These are phyloP conservation scores for Cryptococcus depauperatus DNA, from an alignment of 1,284 basidiomycete species.

Conservation along the genomic window DNA sequence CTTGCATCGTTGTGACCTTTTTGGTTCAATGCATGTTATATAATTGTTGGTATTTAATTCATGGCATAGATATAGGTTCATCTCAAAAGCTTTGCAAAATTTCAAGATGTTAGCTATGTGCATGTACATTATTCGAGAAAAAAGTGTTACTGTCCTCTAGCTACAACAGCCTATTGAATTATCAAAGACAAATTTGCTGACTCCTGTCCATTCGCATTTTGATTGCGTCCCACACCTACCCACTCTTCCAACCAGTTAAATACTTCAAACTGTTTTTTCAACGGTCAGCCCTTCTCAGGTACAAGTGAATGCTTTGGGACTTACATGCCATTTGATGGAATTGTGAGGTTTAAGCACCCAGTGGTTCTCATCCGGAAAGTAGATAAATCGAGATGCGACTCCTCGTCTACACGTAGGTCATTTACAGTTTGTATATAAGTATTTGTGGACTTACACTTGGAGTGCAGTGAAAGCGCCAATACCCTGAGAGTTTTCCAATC, in stretches of 20 bases:
- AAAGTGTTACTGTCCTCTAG: too few relatives aligned
- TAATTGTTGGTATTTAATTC: too few relatives aligned
- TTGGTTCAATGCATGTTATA: too few relatives aligned
- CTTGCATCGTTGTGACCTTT: too few relatives aligned
- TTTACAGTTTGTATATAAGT: too few relatives aligned
- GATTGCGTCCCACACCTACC: constrained; percentile 46
- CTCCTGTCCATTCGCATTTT: constrained; percentile 11
- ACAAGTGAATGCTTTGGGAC: constrained; percentile 33
- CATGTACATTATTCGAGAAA: too few relatives aligned
- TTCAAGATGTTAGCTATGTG: too few relatives aligned
- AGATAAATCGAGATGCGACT: constrained; percentile 70
- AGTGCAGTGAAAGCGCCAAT: constrained; percentile 47
- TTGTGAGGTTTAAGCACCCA: constrained; percentile 55
- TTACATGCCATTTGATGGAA: constrained; percentile 51
- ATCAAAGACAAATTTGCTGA: too few relatives aligned
- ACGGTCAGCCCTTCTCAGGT: neutral
- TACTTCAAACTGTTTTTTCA: constrained; percentile 68
- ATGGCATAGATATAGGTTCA: too few relatives aligned
- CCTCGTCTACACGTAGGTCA: constrained; percentile 51
- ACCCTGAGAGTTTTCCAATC: constrained; percentile 72
- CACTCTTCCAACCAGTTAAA: constrained; percentile 76
- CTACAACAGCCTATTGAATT: too few relatives aligned
- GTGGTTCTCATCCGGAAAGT: constrained; percentile 91
- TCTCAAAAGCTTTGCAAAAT: too few relatives aligned
- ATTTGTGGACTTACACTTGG: constrained; percentile 22